Evolutionary conservation across 352 stramenopile genomes (phyloP).

Genomic region (Globisporangium paddicum): DNA sequence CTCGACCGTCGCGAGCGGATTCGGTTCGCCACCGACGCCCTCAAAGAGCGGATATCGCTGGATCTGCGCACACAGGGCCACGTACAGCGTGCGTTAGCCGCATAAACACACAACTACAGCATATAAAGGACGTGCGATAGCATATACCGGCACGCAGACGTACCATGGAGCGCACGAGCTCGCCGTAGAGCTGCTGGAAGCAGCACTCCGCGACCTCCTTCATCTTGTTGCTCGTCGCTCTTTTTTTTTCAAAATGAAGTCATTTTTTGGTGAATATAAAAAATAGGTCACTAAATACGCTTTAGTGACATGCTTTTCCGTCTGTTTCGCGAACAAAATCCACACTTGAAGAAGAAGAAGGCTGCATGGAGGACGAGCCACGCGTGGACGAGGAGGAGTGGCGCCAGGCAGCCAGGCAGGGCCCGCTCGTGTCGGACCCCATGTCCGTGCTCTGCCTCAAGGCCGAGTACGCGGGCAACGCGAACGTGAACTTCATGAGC

Average conservation of each 20-base stretch:
- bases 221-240: conserved; percentile 22
- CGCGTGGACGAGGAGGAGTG: conserved; percentile 3
- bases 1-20: conserved; percentile 13
- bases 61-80: conserved; percentile 29
- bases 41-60: conserved; percentile 50
- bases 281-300: no score
- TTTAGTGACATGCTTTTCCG: no score
- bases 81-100: neutral
- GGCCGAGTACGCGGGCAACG: conserved; percentile 69
- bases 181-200: conserved; percentile 86
- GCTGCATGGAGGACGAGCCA: neutral
- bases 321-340: no score
- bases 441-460: conserved; percentile 54
- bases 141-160: conserved; percentile 1
- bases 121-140: no score
- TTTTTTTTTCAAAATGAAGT: conserved; percentile 1
- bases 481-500: conserved; percentile 65
- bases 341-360: conserved; percentile 1
- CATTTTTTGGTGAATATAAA: no score
- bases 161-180: conserved; percentile 85
- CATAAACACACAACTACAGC: no score
- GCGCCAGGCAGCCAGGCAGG: conserved; percentile 4
- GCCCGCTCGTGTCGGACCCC: conserved; percentile 49
- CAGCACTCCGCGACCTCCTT: conserved; percentile 84
- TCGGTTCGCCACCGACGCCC: conserved; percentile 17